Percentiles rank a stretch among this genome's conserved stretches.
Conservation (phyloP, 345 rosid species). For the Crucihimalaya himalaica region DNA sequence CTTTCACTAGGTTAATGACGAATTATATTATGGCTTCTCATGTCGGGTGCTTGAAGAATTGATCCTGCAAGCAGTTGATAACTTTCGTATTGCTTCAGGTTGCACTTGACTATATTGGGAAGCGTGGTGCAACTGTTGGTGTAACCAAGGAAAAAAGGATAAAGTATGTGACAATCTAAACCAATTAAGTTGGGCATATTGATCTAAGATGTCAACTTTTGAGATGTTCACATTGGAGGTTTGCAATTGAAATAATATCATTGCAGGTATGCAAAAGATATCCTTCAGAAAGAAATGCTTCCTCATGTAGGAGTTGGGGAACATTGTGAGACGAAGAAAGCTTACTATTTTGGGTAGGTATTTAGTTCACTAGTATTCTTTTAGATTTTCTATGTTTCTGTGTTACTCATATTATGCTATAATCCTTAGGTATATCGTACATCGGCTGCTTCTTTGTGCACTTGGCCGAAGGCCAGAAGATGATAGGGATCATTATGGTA, state of each 20-base stretch:
- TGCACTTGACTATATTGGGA: slow-evolving; percentile 95
- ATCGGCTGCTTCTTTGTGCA: slow-evolving; percentile 91
- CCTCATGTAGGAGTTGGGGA: slow-evolving; percentile 97
- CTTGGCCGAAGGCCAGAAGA: slow-evolving; percentile 95
- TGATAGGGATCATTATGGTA: slow-evolving; percentile 98
- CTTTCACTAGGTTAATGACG: neutral
- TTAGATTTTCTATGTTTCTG: neutral
- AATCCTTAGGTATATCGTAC: slow-evolving; percentile 72
- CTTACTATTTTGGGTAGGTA: slow-evolving; percentile 92
- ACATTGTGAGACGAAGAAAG: slow-evolving; percentile 93
- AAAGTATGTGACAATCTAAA: slow-evolving; percentile 59
- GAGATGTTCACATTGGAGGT: slow-evolving; percentile 29
- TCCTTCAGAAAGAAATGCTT: slow-evolving; percentile 98
- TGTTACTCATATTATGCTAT: slow-evolving; percentile 20
- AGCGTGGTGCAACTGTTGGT: slow-evolving; percentile 97
- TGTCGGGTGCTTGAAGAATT: slow-evolving; percentile 5
- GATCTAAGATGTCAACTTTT: slow-evolving; percentile 27
- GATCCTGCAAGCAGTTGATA: slow-evolving; percentile 17
- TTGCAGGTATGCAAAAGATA: slow-evolving; percentile 91
- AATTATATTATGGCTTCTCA: neutral
- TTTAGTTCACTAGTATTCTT: slow-evolving; percentile 21
- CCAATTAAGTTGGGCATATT: slow-evolving; percentile 30
- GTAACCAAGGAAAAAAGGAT: slow-evolving; percentile 93
- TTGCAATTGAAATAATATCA: slow-evolving; percentile 37
- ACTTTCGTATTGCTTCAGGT: slow-evolving; percentile 55